Percentiles rank a stretch among this genome's conserved stretches.
These are phyloP conservation scores for Haplosporangium gracile DNA, from an alignment of 192 early-diverging fungal genomes.

Conservation along the genomic window DNA sequence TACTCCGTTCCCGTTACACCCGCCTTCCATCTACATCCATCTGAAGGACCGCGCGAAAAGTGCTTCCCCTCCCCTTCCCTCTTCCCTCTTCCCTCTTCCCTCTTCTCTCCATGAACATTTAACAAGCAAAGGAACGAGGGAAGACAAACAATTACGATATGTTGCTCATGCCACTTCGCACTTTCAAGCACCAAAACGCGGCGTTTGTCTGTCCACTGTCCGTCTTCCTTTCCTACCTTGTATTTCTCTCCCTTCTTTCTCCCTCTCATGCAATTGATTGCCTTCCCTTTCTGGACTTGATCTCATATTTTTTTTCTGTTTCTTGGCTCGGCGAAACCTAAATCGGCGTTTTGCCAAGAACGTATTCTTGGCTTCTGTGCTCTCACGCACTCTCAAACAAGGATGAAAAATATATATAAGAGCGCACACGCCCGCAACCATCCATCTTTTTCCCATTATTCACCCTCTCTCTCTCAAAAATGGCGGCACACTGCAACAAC, in stretches of 20 bases:
- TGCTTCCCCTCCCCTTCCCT: too few relatives aligned
- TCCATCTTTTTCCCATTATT: background rate
- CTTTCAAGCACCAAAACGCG: background rate
- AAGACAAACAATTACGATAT: too few relatives aligned
- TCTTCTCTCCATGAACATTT: too few relatives aligned
- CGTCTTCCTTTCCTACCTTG: too few relatives aligned
- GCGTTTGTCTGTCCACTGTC: too few relatives aligned
- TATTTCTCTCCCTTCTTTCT: background rate
- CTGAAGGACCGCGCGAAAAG: background rate
- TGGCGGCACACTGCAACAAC: conserved; percentile 15
- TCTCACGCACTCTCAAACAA: background rate
- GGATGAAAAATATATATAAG: background rate
- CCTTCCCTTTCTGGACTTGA: background rate
- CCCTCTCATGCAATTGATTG: background rate
- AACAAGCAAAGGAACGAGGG: too few relatives aligned
- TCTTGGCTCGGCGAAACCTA: background rate
- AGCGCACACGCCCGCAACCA: background rate
- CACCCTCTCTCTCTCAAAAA: background rate
- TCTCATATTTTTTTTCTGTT: background rate
- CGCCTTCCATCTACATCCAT: background rate
- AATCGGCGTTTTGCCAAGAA: background rate
- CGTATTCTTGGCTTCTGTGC: background rate
- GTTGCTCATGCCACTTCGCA: too few relatives aligned
- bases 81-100: too few relatives aligned
- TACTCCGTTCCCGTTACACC: background rate